These are phyloP conservation scores for Volvox reticuliferus DNA, from an alignment of 139 green algal species.

Conservation along the genomic window DNA sequence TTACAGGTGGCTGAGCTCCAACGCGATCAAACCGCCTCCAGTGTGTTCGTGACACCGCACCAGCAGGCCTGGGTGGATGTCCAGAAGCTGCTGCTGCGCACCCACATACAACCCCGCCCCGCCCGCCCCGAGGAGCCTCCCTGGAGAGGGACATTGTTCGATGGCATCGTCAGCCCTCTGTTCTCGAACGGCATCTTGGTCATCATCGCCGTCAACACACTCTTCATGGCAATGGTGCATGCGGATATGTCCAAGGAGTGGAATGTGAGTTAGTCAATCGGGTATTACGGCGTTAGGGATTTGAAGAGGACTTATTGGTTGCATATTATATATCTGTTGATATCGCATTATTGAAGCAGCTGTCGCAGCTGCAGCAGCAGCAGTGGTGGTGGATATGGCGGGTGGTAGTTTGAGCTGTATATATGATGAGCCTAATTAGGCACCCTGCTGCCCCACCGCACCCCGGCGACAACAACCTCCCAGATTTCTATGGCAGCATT, in stretches of 20 bases:
- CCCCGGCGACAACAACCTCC: too few species aligned
- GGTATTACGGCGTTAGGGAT: too few species aligned
- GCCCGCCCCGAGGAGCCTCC: not conserved
- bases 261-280: conserved; percentile 1
- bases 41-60: conserved; percentile 28
- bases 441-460: too few species aligned
- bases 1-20: conserved; percentile 80
- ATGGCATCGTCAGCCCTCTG: not conserved
- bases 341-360: too few species aligned
- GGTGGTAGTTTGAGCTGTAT: too few species aligned
- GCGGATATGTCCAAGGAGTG: conserved; percentile 34
- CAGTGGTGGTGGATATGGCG: too few species aligned
- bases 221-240: conserved; percentile 58
- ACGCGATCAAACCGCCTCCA: conserved; percentile 36
- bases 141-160: not conserved
- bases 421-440: too few species aligned
- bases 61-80: conserved; percentile 37
- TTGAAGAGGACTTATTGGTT: too few species aligned
- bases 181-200: conserved; percentile 42
- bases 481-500: too few species aligned
- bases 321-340: too few species aligned
- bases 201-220: conserved; percentile 43
- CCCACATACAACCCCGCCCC: not conserved
- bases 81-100: conserved; percentile 49
- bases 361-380: too few species aligned